Evolutionary conservation across 2,329 filamentous ascomycete species (phyloP).

Genomic region (Cercospora sp.): DNA sequence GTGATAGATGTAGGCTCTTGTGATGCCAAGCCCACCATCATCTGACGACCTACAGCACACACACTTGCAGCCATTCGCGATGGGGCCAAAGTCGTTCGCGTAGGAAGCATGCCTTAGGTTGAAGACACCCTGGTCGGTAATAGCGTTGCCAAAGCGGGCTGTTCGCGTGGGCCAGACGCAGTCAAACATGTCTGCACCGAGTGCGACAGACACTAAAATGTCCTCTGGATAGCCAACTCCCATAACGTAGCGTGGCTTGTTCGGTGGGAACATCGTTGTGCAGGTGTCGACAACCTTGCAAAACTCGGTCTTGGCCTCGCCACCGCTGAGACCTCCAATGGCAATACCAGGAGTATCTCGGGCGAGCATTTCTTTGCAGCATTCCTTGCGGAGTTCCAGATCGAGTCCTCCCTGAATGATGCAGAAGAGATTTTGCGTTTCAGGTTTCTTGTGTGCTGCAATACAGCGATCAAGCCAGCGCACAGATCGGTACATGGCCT

Average conservation of each 20-base stretch:
- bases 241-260: constrained; percentile 99
- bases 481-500: constrained; percentile 92
- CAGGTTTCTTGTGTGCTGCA: constrained; percentile 78
- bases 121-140: constrained; percentile 77
- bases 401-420: constrained; percentile 97
- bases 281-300: constrained; percentile 83
- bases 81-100: constrained; percentile 75
- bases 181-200: constrained; percentile 99
- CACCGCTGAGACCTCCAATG: constrained; percentile 90
- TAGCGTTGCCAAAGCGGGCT: constrained; percentile 90
- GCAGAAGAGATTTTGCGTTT: constrained; percentile 90
- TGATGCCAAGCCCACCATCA: constrained; percentile 72
- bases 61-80: constrained; percentile 82
- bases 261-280: constrained; percentile 77
- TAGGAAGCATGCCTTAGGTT: constrained; percentile 79
- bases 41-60: constrained; percentile 69
- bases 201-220: constrained; percentile 84
- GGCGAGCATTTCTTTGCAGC: constrained; percentile 82
- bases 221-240: constrained; percentile 97
- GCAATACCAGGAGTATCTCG: constrained; percentile 94
- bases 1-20: constrained; percentile 87
- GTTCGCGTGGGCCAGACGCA: constrained; percentile 98
- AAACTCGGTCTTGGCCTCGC: constrained; percentile 90
- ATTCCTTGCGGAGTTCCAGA: constrained; percentile 78
- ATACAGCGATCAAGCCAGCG: constrained; percentile 97